A percentile compares a stretch with the other conserved stretches of the same genome.
Conservation (phyloP, 768 basidiomycete genomes). For the Ramaria sp. region DNA sequence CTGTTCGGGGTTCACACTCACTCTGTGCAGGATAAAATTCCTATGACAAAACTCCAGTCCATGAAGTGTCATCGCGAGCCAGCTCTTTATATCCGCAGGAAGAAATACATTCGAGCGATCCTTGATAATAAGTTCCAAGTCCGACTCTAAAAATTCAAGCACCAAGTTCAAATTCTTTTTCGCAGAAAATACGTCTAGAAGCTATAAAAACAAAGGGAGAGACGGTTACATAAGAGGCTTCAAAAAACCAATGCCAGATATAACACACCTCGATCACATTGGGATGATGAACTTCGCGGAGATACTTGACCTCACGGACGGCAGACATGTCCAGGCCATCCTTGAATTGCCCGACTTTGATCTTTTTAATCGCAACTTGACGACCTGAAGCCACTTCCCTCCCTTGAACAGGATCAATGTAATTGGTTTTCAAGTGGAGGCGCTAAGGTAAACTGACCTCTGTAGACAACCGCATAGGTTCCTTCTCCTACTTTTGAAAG, state of each 20-base stretch:
- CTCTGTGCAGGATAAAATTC: conserved; percentile 88
- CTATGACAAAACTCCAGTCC: conserved; percentile 98
- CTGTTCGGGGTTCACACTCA: conserved; percentile 20
- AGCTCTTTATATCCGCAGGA: conserved; percentile 93
- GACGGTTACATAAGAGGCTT: not conserved
- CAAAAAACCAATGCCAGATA: not conserved
- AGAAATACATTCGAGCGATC: conserved; percentile 87
- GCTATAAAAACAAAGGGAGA: conserved; percentile 31
- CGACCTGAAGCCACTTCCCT: conserved; percentile 61
- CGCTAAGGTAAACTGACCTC: conserved; percentile 40
- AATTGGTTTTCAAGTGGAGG: conserved; percentile 10
- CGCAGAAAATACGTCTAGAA: conserved; percentile 93
- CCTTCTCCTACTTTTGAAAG: conserved; percentile 83
- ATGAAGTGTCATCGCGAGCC: conserved; percentile 97
- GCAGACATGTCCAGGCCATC: conserved; percentile 99
- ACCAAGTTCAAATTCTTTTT: conserved; percentile 97
- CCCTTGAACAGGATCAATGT: conserved; percentile 31
- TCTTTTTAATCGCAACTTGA: conserved; percentile 97
- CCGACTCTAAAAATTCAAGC: conserved; percentile 90
- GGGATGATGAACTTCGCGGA: conserved; percentile 87
- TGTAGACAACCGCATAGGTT: conserved; percentile 92
- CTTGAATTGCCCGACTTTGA: conserved; percentile 92
- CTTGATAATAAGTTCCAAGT: conserved; percentile 94
- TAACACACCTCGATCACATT: conserved; percentile 81
- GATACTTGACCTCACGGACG: conserved; percentile 93